A percentile compares a stretch with the other conserved stretches of the same genome.
These are phyloP conservation scores for Trichosporon coremiiforme DNA, from an alignment of 1,284 basidiomycete species.

Conservation along the genomic window DNA sequence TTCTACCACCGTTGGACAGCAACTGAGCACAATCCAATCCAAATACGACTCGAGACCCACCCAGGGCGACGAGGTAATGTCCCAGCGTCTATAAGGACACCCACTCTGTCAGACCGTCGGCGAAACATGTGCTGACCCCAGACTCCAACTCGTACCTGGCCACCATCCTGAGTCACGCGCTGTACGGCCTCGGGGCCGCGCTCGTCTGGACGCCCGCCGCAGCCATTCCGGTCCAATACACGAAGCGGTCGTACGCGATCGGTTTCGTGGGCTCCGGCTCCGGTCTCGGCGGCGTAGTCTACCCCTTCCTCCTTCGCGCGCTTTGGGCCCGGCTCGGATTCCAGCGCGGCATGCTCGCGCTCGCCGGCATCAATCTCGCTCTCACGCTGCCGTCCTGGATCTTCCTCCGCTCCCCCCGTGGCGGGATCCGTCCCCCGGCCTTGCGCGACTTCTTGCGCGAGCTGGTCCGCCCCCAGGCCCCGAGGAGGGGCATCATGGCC, in stretches of 20 bases:
- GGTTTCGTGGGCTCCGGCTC: slow-evolving; percentile 52
- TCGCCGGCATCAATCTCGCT: slow-evolving; percentile 34
- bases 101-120: slow-evolving; percentile 26
- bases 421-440: not conserved
- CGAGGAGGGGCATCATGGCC: not conserved
- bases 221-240: slow-evolving; percentile 50
- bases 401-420: slow-evolving; percentile 28
- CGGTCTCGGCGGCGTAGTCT: slow-evolving; percentile 50
- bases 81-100: not conserved
- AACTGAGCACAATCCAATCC: too few relatives aligned
- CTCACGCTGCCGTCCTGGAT: slow-evolving; percentile 36
- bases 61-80: slow-evolving; percentile 9
- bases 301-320: slow-evolving; percentile 46
- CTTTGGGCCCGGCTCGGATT: slow-evolving; percentile 18
- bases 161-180: slow-evolving; percentile 48
- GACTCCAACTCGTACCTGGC: slow-evolving; percentile 48
- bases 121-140: slow-evolving; percentile 34
- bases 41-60: not conserved
- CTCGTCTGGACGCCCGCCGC: slow-evolving; percentile 50
- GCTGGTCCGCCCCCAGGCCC: slow-evolving; percentile 20
- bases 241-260: slow-evolving; percentile 46
- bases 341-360: slow-evolving; percentile 33
- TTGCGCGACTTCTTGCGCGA: not conserved
- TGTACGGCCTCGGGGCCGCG: slow-evolving; percentile 46
- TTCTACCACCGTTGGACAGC: too few relatives aligned